Conservation (phyloP, 495 filamentous ascomycete species). For the Ramalina intermedia region DNA sequence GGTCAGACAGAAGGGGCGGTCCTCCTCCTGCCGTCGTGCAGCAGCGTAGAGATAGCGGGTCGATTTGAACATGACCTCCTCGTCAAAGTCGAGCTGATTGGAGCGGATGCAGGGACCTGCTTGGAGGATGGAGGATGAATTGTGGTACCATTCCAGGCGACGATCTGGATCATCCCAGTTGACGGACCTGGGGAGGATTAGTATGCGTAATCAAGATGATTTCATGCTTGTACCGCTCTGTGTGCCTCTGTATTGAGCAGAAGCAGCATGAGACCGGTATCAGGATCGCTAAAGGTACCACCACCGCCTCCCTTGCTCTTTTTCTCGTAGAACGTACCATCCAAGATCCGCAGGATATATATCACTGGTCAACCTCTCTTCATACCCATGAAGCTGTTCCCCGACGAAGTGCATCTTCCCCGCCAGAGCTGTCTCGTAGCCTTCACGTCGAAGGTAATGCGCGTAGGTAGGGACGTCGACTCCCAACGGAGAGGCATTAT, state of each 20-base stretch:
- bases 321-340: constrained; percentile 34
- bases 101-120: constrained; percentile 69
- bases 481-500: constrained; percentile 66
- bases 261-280: not conserved
- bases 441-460: constrained; percentile 69
- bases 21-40: constrained; percentile 49
- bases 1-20: constrained; percentile 72
- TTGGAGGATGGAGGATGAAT: constrained; percentile 76
- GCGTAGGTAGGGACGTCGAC: constrained; percentile 74
- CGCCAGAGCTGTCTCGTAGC: constrained; percentile 77
- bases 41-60: constrained; percentile 74
- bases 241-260: not conserved
- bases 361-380: constrained; percentile 75
- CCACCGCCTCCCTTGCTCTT: not conserved
- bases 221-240: not conserved
- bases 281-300: not conserved
- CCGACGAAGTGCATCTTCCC: constrained; percentile 96
- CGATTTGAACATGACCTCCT: constrained; percentile 78
- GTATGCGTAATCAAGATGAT: not conserved
- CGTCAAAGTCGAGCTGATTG: constrained; percentile 90
- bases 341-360: constrained; percentile 87
- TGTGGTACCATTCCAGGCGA: constrained; percentile 82
- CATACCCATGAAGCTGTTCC: constrained; percentile 82
- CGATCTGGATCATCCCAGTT: constrained; percentile 82
- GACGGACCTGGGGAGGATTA: constrained; percentile 31